Evolutionary conservation across 305 asterid genomes (phyloP), one percentile per base, ranked within the genome.

Genomic region (Vinca major): DNA sequence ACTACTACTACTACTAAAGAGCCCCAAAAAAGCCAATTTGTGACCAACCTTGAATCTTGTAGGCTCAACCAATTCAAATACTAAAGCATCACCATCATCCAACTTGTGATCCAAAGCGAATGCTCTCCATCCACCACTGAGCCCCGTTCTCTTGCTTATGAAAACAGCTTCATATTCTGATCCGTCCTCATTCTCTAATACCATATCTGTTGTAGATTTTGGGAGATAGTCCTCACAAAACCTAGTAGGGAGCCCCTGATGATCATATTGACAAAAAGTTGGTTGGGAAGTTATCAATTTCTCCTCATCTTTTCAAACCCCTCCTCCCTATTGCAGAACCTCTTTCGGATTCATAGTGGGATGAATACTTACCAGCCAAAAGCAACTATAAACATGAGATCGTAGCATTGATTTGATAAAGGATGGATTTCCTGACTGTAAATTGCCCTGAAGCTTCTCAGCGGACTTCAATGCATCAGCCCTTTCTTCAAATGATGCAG

Each of bases 91-190:
- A 12, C 98, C 98, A 62, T 92, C 98, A 68, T 87, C 96, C 72
- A 92, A 73, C 70, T 92, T 89, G 73, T 92, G 96, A 60, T 89
- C 92, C 50, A 92, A 62, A 8, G 98, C 96, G 71, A 92, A 89
- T 21, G 85, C 96, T 84, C 98, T 86, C 98, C 98, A 92, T 71
- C 98, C 96, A 44, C 98, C 98, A 62, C 98, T 89, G 49, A 92
- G 81, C 71, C 96, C 96, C 21, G 77, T 56, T 84, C 92, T 85
- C 81, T 81, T 78, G 85, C 94, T 66, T 26, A 89, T 85, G 79
- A 53, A 92, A 45, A 86, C 52, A 8, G 96, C 86, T 14, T 74
- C 88, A 33, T 75, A 89, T 75, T 88, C 89, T 12, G 68, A 6
- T 14, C 95, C 91, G 57, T 85, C 82, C 70, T 88, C 98, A 52